Evolutionary conservation across 1,284 basidiomycete genomes (phyloP).

Genomic region (Trametes hirsuta): DNA sequence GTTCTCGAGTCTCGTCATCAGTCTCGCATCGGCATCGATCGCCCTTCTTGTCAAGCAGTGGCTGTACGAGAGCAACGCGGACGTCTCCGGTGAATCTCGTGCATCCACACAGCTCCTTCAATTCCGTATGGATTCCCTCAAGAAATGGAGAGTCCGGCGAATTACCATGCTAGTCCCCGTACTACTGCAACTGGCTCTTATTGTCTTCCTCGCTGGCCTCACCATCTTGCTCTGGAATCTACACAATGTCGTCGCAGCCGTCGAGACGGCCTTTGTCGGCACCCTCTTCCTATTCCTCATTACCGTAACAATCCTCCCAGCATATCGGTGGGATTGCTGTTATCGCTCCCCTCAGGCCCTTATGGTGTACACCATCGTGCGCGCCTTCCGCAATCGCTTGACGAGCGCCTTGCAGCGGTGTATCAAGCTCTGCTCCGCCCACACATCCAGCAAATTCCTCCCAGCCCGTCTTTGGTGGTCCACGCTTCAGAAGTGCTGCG

Average conservation of each 20-base stretch:
- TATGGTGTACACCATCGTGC: constrained; percentile 1
- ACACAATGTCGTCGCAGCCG: constrained; percentile 1
- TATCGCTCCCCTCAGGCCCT: constrained; percentile 16
- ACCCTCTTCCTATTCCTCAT: constrained; percentile 8
- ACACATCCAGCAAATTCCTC: neutral
- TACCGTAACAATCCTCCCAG: constrained; percentile 3
- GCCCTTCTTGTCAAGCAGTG: constrained; percentile 24
- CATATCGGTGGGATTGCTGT: constrained; percentile 9
- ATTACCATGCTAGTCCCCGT: constrained; percentile 15
- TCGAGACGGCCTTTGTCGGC: constrained; percentile 4
- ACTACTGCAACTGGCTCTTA: constrained; percentile 13
- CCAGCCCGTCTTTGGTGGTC: neutral
- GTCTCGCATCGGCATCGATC: constrained; percentile 43
- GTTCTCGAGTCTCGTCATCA: constrained; percentile 70
- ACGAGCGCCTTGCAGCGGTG: neutral
- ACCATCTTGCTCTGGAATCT: constrained; percentile 13
- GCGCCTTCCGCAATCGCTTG: neutral
- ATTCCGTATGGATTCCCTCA: constrained; percentile 7
- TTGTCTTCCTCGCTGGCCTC: constrained; percentile 17
- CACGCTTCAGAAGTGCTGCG: neutral
- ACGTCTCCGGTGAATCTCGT: neutral
- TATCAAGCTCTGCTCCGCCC: neutral
- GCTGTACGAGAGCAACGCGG: constrained; percentile 12
- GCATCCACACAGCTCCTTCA: constrained; percentile 14
- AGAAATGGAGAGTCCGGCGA: constrained; percentile 7